Conservation (phyloP, 345 rosid species). For the Conringia planisiliqua region DNA sequence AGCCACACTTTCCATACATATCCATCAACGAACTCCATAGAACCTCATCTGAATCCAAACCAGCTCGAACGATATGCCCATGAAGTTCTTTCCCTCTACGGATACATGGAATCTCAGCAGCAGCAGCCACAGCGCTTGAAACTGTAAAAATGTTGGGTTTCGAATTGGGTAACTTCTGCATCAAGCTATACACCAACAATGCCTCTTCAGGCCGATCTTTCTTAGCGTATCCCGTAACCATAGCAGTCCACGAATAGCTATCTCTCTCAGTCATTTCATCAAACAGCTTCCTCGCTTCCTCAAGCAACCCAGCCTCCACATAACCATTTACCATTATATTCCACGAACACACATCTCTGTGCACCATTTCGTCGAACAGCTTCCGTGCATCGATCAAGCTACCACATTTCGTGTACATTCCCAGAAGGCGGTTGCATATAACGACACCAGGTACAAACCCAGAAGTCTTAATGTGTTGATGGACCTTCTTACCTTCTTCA, state of each 20-base stretch:
- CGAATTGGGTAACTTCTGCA: conserved; percentile 39
- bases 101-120: conserved; percentile 54
- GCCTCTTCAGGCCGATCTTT: conserved; percentile 54
- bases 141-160: conserved; percentile 55
- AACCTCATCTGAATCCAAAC: conserved; percentile 79
- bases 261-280: conserved; percentile 83
- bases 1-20: conserved; percentile 90
- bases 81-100: conserved; percentile 75
- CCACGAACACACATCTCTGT: conserved; percentile 78
- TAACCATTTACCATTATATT: conserved; percentile 67
- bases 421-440: conserved; percentile 60
- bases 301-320: conserved; percentile 46
- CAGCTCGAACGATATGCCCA: conserved; percentile 57
- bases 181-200: conserved; percentile 46
- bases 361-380: conserved; percentile 57
- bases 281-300: conserved; percentile 58
- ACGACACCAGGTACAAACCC: conserved; percentile 66
- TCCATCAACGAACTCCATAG: conserved; percentile 87
- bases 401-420: conserved; percentile 68
- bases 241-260: conserved; percentile 85
- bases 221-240: conserved; percentile 72
- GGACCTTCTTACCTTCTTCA: conserved; percentile 53
- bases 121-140: conserved; percentile 73
- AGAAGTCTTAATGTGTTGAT: conserved; percentile 47
- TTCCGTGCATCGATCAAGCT: conserved; percentile 51